Conservation (phyloP, 768 basidiomycete species). For the Xerocomellus chrysenteron region DNA sequence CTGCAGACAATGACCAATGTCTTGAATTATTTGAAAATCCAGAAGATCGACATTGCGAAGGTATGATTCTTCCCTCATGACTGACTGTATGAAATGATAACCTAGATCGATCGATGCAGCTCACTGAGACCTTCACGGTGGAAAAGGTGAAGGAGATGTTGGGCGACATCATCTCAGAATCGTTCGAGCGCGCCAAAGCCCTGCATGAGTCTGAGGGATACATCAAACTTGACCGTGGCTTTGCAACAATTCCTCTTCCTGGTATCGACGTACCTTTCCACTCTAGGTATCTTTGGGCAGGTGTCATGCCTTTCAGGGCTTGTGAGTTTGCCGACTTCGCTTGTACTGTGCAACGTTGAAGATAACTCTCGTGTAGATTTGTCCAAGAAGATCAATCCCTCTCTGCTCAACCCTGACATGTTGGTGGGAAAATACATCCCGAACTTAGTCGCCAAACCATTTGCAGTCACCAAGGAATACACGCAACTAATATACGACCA, state of each 20-base stretch:
- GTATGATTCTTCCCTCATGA: constrained; percentile 35
- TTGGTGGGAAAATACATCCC: constrained; percentile 95
- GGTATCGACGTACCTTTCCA: constrained; percentile 99
- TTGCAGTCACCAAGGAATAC: constrained; percentile 81
- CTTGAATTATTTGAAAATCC: constrained; percentile 91
- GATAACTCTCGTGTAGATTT: constrained; percentile 54
- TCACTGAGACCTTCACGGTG: constrained; percentile 83
- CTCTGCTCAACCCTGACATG: constrained; percentile 91
- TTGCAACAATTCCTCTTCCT: constrained; percentile 91
- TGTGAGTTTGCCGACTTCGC: constrained; percentile 53
- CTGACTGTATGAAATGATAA: background rate
- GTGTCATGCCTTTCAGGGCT: constrained; percentile 95
- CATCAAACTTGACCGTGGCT: constrained; percentile 94
- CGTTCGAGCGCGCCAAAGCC: constrained; percentile 70
- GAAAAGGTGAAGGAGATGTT: constrained; percentile 98
- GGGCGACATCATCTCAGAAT: constrained; percentile 84
- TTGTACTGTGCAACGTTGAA: background rate
- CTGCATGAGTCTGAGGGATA: constrained; percentile 81
- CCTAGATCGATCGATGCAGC: constrained; percentile 40
- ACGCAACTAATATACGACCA: constrained; percentile 96
- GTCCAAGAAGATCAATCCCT: constrained; percentile 95
- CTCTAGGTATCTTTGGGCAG: constrained; percentile 98
- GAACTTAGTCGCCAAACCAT: constrained; percentile 89
- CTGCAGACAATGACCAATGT: constrained; percentile 95
- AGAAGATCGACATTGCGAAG: constrained; percentile 93